Percentiles rank a stretch among this genome's conserved stretches.
phyloP scores from a whole-genome alignment of 2,329 filamentous ascomycete genomes.

The Plenodomus biglobosus region DNA sequence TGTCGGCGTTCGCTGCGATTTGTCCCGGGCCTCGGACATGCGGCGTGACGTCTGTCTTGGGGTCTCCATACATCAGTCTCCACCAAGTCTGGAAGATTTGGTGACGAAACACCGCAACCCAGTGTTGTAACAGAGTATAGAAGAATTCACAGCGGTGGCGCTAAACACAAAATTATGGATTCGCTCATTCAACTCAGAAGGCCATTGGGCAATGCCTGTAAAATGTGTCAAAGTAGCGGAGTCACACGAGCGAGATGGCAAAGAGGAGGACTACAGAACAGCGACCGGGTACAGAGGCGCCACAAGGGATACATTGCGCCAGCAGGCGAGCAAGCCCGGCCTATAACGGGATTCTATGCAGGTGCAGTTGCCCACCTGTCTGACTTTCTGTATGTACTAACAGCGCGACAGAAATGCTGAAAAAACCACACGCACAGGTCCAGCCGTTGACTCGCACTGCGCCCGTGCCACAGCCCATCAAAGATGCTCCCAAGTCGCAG shows the following conservation, averaged over 20 bases:
- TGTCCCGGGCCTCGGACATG: constrained; percentile 31
- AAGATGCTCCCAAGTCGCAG: constrained; percentile 48
- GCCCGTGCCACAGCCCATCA: constrained; percentile 25
- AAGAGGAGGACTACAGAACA: constrained; percentile 35
- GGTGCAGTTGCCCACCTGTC: constrained; percentile 17
- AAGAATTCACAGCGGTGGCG: background rate
- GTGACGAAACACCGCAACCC: background rate
- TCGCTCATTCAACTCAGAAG: background rate
- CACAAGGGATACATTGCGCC: constrained; percentile 41
- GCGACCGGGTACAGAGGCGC: constrained; percentile 40
- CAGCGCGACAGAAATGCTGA: constrained; percentile 42
- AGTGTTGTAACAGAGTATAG: background rate
- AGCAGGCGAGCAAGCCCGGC: constrained; percentile 42
- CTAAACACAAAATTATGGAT: background rate
- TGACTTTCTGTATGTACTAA: constrained; percentile 6
- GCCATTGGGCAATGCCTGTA: background rate
- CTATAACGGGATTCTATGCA: constrained; percentile 44
- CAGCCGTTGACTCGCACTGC: constrained; percentile 38
- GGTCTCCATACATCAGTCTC: background rate
- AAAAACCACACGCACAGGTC: constrained; percentile 28
- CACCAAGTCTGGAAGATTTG: constrained; percentile 1
- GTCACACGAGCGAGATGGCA: background rate
- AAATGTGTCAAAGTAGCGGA: background rate
- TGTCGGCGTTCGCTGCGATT: constrained; percentile 24
- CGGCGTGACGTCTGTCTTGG: constrained; percentile 37